Evolutionary conservation across 2,329 filamentous ascomycete species (phyloP), one percentile per base, ranked within the genome.

Genomic region (Nemania abortiva): DNA sequence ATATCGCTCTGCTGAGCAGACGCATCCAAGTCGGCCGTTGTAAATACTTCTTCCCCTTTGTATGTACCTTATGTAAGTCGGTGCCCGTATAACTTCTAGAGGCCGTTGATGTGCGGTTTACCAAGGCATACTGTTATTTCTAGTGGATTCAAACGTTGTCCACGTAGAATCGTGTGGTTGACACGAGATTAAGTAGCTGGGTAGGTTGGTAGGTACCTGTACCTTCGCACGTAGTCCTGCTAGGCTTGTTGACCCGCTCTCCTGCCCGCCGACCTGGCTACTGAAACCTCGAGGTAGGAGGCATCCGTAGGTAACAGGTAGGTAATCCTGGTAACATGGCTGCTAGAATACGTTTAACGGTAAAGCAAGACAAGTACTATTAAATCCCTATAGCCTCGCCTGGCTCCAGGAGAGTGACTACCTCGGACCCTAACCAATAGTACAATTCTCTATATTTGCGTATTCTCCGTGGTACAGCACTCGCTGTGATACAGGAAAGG

Each of bases 321-420:
- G 56, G 56, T 65, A 60, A 65, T 47, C n/a, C 49, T 29, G 39
- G 63, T 65, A 60, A 65, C 63, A 49, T 47, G n/a, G 2, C 34
- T 9, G 9, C 53, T 57, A 42, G 13, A 34, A 34, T 18, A 22
- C 27, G 27, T 13, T 29, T 52, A 27, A 24, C 49, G 37, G 6
- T 42, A 42, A 11, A 42, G 9, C 13, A 42, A 42, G 37, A 42
- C 3, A n/a, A n/a, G n/a, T n/a, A n/a, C n/a, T 15, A 42, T 52
- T 52, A 52, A 24, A 27, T 49, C 13, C 20, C 24, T 47, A 18
- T 13, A 37, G 6, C 11, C 24, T 6, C 13, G 37, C 37, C 37
- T 10, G 13, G 13, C 6, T 42, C 3, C 13, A 42, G 37, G 37
- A 10, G 37, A 42, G 37, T 42, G 11, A 3, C 31, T 34, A 34